These are phyloP conservation scores for Sporothrix euskadiensis DNA, from an alignment of 2,329 filamentous ascomycete genomes.

Conservation along the genomic window DNA sequence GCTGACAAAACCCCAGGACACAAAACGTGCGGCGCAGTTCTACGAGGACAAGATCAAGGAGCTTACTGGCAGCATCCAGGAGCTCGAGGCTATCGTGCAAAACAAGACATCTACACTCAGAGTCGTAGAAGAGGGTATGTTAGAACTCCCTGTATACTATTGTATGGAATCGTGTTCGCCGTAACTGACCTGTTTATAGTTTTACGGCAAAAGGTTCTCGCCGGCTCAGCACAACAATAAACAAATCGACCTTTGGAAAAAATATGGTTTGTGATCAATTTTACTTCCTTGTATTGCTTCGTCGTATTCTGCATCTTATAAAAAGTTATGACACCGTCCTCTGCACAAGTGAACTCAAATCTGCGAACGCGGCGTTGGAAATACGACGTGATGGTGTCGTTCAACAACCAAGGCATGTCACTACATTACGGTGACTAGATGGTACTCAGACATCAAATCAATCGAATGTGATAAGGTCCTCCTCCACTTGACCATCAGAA, in stretches of 20 bases:
- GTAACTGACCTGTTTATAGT: slow-evolving; percentile 36
- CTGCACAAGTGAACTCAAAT: not conserved
- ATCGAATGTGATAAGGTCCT: slow-evolving; percentile 17
- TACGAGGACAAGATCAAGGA: slow-evolving; percentile 59
- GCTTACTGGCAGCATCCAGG: slow-evolving; percentile 55
- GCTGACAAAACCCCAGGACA: slow-evolving; percentile 42
- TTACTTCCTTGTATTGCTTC: not conserved
- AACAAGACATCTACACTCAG: slow-evolving; percentile 81
- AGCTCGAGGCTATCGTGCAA: slow-evolving; percentile 59
- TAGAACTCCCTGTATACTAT: not conserved
- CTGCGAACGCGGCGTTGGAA: not conserved
- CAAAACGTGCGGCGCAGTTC: slow-evolving; percentile 56
- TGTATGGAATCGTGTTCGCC: slow-evolving; percentile 5
- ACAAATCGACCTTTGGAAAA: not conserved
- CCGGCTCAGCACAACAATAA: slow-evolving; percentile 24
- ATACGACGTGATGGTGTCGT: not conserved
- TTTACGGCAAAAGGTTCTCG: slow-evolving; percentile 43
- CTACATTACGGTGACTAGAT: not conserved
- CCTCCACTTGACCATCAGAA: not conserved
- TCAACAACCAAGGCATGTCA: not conserved
- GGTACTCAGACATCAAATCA: not conserved
- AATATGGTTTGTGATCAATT: not conserved
- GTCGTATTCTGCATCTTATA: not conserved
- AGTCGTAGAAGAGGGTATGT: slow-evolving; percentile 80
- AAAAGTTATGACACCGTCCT: slow-evolving; percentile 8